Conservation (phyloP, 1,284 basidiomycete genomes). For the Erythrobasidium hasegawianum region DNA sequence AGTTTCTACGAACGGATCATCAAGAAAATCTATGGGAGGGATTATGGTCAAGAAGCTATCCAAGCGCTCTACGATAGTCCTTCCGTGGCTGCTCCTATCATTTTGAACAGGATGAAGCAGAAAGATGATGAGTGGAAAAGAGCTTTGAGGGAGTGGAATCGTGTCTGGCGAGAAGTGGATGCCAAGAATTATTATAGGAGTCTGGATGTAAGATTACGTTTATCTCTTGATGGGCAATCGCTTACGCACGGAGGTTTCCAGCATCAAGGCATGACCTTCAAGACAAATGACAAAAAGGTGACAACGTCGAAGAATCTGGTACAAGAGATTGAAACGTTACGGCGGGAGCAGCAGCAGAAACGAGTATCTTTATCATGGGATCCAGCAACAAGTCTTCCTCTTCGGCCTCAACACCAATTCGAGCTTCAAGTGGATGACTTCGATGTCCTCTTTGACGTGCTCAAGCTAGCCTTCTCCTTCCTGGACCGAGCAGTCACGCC, state of each 20-base stretch:
- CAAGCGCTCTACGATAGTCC: slow-evolving; percentile 90
- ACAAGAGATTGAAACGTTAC: slow-evolving; percentile 75
- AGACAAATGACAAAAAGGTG: slow-evolving; percentile 81
- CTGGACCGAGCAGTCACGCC: slow-evolving; percentile 65
- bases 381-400: slow-evolving; percentile 20
- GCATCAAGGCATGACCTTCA: slow-evolving; percentile 92
- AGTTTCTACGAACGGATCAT: slow-evolving; percentile 74
- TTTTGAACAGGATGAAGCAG: slow-evolving; percentile 81
- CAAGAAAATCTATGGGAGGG: slow-evolving; percentile 83
- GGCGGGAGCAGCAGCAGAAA: slow-evolving; percentile 66
- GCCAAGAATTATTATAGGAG: slow-evolving; percentile 94
- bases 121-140: slow-evolving; percentile 98
- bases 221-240: no score
- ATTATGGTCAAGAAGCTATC: slow-evolving; percentile 73
- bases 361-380: slow-evolving; percentile 49
- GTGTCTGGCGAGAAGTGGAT: slow-evolving; percentile 95
- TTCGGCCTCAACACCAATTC: slow-evolving; percentile 61
- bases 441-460: slow-evolving; percentile 75
- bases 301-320: slow-evolving; percentile 87
- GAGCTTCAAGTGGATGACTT: slow-evolving; percentile 75
- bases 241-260: no score
- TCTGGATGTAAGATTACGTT: slow-evolving; percentile 67
- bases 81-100: slow-evolving; percentile 83
- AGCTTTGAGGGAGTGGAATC: slow-evolving; percentile 91
- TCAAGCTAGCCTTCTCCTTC: slow-evolving; percentile 87